These are phyloP conservation scores for Helicocarpus griseus DNA, from an alignment of 2,329 filamentous ascomycete genomes.

Conservation along the genomic window DNA sequence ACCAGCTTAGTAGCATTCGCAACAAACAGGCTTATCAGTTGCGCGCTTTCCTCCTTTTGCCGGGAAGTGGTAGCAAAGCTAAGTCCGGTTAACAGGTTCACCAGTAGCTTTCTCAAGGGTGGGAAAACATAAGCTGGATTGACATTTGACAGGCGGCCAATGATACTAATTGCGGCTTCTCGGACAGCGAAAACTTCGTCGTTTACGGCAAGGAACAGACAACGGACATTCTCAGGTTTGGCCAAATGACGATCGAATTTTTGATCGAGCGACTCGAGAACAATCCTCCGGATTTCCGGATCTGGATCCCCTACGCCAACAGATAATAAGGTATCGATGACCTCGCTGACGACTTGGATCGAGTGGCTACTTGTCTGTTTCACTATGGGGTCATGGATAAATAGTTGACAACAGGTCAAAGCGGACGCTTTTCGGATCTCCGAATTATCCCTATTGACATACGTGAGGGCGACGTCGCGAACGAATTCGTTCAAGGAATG, in stretches of 20 bases:
- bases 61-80: slow-evolving; percentile 90
- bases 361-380: slow-evolving; percentile 96
- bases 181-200: slow-evolving; percentile 89
- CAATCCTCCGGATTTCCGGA: slow-evolving; percentile 76
- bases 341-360: slow-evolving; percentile 92
- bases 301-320: slow-evolving; percentile 90
- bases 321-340: slow-evolving; percentile 92
- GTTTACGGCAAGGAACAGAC: slow-evolving; percentile 88
- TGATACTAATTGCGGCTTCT: slow-evolving; percentile 91
- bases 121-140: slow-evolving; percentile 98
- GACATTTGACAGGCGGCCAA: slow-evolving; percentile 78
- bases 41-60: slow-evolving; percentile 94
- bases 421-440: slow-evolving; percentile 91
- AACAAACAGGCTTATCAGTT: slow-evolving; percentile 82
- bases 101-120: slow-evolving; percentile 83
- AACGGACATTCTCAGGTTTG: slow-evolving; percentile 94
- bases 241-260: slow-evolving; percentile 95
- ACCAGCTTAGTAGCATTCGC: slow-evolving; percentile 88
- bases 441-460: slow-evolving; percentile 90
- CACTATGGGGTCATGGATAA: slow-evolving; percentile 92
- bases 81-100: slow-evolving; percentile 91
- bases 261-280: slow-evolving; percentile 78
- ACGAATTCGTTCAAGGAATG: slow-evolving; percentile 98
- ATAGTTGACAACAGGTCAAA: slow-evolving; percentile 94
- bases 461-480: slow-evolving; percentile 93